Base-by-base conservation (phyloP, 495 filamentous ascomycete species). In the Friedmanniomyces simplex region DNA sequence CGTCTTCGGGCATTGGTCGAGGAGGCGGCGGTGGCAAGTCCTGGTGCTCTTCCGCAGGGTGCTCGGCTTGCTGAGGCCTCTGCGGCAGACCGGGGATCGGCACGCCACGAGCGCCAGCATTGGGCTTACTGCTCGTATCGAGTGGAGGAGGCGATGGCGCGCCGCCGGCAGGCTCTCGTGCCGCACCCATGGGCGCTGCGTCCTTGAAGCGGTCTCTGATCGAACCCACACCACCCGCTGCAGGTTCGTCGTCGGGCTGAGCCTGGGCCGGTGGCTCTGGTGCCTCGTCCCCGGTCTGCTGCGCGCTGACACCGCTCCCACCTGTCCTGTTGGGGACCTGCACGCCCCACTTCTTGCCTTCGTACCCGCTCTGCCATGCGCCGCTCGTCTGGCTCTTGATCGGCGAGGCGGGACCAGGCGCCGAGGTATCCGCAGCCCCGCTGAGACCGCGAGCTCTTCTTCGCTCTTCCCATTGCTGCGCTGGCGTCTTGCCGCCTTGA, bases 391-490 rank as follows among this genome's bases (percentile, higher is more conserved):
- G 88, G 43, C 74, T 74, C 28, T 74, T 69, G 36, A 90, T 71
- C 0, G 84, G 77, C 22, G 82, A 71, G 0, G 81, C 66, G 2
- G 73, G 66, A 2, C 71, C 67, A n/a, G 74, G 39, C 13, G 65
- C 64, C 47, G 66, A 50, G 37, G 58, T 66, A 26, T 73, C 70
- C 30, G 69, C 71, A 20, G 74, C 68, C 46, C 74, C 74, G 46
- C 74, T 73, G 32, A 68, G 60, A 25, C 83, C 86, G 20, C 84
- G 77, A 66, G 95, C 86, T 52, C 82, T 80, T 24, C 86, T 89
- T 74, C 87, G 94, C 72, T 99, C 93, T 0, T 91, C 91, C 93
- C 93, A 99, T 18, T 95, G 69, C 67, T 99, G 93, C 22, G 94
- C 90, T 18, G 93, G 93, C 6, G 93, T 96, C 73, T 97, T 99